These are phyloP conservation scores for Claviceps purpurea DNA, from an alignment of 2,329 filamentous ascomycete species.

Conservation along the genomic window DNA sequence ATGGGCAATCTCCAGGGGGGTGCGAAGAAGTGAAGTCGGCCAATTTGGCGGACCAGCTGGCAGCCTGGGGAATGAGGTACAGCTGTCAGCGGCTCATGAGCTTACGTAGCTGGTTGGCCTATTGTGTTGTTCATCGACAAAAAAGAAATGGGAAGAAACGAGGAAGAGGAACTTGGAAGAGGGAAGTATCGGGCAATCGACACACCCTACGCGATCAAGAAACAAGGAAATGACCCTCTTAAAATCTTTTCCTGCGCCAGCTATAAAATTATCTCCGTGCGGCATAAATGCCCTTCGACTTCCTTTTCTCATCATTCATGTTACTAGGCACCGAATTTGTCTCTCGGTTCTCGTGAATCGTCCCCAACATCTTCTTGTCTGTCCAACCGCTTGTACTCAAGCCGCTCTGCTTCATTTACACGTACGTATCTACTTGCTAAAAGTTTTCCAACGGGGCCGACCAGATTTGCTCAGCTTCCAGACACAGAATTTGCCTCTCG, in stretches of 20 bases:
- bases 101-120: too few species aligned
- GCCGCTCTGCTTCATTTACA: slow-evolving; percentile 1
- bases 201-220: too few species aligned
- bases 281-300: not conserved
- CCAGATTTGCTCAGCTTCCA: not conserved
- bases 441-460: not conserved
- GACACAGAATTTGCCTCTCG: not conserved
- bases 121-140: too few species aligned
- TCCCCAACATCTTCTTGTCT: slow-evolving; percentile 1
- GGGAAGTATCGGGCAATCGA: too few species aligned
- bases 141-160: not conserved
- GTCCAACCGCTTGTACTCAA: slow-evolving; percentile 12
- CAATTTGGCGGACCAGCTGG: too few species aligned
- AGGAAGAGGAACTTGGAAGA: not conserved
- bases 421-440: not conserved
- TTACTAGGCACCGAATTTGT: slow-evolving; percentile 8
- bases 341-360: slow-evolving; percentile 13
- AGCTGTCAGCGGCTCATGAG: too few species aligned
- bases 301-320: too few species aligned
- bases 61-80: too few species aligned
- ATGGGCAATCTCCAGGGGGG: too few species aligned
- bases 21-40: too few species aligned
- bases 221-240: slow-evolving; percentile 1
- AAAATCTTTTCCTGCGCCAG: slow-evolving; percentile 4
- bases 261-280: not conserved